phyloP scores from a whole-genome alignment of 805 yeast genomes.

The Nakazawaea siamensis region DNA sequence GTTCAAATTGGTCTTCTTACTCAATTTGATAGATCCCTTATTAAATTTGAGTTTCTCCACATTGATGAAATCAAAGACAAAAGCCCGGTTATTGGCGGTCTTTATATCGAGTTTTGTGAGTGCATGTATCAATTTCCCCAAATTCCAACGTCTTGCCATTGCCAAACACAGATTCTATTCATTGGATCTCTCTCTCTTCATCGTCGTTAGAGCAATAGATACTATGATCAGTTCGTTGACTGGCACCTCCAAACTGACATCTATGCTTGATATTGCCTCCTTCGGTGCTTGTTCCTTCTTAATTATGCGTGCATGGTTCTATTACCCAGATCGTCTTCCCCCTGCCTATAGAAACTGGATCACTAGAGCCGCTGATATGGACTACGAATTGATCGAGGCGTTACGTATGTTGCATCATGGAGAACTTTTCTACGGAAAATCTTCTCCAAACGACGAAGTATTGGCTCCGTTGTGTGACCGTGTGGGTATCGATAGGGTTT shows the following conservation, averaged over 20 bases:
- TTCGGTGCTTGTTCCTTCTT: conserved; percentile 23
- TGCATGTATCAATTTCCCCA: conserved; percentile 22
- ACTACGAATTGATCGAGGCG: conserved; percentile 26
- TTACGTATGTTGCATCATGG: conserved; percentile 25
- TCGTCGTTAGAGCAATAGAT: conserved; percentile 28
- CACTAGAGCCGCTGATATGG: conserved; percentile 41
- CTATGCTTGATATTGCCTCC: conserved; percentile 20
- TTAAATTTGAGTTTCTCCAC: conserved; percentile 10
- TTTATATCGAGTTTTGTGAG: conserved; percentile 23
- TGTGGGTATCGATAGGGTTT: conserved; percentile 24
- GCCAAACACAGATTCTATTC: conserved; percentile 24
- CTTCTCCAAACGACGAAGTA: conserved; percentile 20
- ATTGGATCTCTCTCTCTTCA: conserved; percentile 27
- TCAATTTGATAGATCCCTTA: conserved; percentile 23
- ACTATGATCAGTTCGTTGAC: conserved; percentile 21
- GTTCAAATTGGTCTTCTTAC: conserved; percentile 24
- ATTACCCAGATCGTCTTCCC: conserved; percentile 29
- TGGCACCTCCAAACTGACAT: conserved; percentile 8
- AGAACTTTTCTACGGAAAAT: conserved; percentile 27
- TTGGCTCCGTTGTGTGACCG: conserved; percentile 24
- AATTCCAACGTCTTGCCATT: conserved; percentile 24
- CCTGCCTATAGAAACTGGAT: conserved; percentile 38
- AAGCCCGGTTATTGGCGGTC: conserved; percentile 17
- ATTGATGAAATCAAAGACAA: not conserved
- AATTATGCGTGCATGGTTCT: conserved; percentile 32